Percentiles rank a stretch among this genome's conserved stretches.
Evolutionary conservation across 257 asterid genomes (phyloP).

Genomic region (Solanum pimpinellifolium): DNA sequence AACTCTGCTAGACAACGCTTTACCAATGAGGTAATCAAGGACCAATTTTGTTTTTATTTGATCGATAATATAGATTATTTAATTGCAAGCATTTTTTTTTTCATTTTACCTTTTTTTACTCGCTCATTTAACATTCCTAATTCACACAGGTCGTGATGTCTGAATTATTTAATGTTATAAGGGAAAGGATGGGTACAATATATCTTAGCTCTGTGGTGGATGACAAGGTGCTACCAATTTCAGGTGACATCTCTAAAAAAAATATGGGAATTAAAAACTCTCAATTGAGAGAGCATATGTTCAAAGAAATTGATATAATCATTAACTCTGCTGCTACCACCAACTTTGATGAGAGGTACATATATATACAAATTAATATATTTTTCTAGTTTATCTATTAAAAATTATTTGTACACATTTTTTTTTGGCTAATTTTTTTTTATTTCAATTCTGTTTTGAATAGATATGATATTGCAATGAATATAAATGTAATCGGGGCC

Average conservation of each 20-base stretch:
- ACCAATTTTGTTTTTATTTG: background rate
- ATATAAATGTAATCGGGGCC: background rate
- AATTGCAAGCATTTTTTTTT: too few species aligned
- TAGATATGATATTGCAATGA: slow-evolving; percentile 5
- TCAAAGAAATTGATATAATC: slow-evolving; percentile 24
- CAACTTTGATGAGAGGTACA: slow-evolving; percentile 19
- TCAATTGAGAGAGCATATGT: slow-evolving; percentile 17
- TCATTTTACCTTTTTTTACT: too few species aligned
- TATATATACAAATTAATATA: background rate
- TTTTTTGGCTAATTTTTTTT: background rate
- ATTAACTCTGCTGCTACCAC: slow-evolving; percentile 63
- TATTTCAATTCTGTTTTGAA: background rate
- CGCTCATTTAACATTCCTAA: too few species aligned
- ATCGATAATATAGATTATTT: too few species aligned
- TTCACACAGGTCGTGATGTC: background rate
- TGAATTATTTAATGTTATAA: background rate
- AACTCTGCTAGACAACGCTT: slow-evolving; percentile 11
- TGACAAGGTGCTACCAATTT: slow-evolving; percentile 7
- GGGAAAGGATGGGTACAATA: background rate
- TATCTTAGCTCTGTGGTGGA: background rate
- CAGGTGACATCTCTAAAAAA: slow-evolving; percentile 12
- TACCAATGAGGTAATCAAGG: slow-evolving; percentile 28
- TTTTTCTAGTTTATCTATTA: background rate
- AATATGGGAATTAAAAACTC: slow-evolving; percentile 12
- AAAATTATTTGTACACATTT: background rate